These are phyloP conservation scores for Fallopia convolvulus DNA, from an alignment of 148 eudicot species.

Conservation along the genomic window DNA sequence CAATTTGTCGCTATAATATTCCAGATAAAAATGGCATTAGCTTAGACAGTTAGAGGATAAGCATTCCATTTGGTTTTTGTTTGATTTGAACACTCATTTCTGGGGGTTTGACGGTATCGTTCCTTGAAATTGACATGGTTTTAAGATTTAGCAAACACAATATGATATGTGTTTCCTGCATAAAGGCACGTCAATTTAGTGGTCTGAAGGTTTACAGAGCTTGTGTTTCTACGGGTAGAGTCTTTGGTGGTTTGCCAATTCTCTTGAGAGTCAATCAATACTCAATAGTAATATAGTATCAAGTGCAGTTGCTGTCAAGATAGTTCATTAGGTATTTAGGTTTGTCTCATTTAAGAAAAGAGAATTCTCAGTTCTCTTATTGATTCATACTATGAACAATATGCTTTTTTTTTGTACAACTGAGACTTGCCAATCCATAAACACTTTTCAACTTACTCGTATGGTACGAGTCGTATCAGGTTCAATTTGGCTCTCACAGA, in stretches of 20 bases:
- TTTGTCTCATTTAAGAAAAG: background rate
- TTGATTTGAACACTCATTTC: background rate
- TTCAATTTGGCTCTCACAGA: background rate
- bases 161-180: background rate
- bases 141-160: background rate
- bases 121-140: background rate
- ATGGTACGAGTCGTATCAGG: background rate
- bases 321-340: background rate
- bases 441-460: background rate
- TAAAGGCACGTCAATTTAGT: background rate
- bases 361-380: background rate
- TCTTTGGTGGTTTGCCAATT: background rate
- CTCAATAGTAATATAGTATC: too few species aligned
- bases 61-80: background rate
- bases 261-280: background rate
- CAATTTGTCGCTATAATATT: background rate
- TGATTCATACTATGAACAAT: background rate
- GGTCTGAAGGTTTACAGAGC: background rate
- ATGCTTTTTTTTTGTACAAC: background rate
- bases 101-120: too few species aligned
- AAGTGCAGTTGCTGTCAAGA: background rate
- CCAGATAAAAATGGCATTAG: background rate
- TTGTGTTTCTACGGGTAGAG: background rate
- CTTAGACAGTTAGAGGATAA: background rate
- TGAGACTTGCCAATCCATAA: background rate